Conservation (phyloP, 805 yeast genomes). For the Metschnikowia santaceciliae region DNA sequence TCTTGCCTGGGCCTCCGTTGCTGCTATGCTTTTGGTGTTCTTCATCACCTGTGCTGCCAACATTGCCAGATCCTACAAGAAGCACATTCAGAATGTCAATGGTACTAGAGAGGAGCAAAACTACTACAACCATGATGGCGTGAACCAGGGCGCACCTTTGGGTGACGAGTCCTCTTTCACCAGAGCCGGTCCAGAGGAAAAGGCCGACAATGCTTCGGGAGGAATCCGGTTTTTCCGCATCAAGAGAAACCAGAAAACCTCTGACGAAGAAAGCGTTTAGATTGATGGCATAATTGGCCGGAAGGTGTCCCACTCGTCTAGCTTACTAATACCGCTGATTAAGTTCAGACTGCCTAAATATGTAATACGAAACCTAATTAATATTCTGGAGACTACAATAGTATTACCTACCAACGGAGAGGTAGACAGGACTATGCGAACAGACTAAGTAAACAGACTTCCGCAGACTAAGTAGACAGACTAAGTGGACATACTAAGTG, state of each 20-base stretch:
- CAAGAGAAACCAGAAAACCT: constrained; percentile 47
- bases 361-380: constrained; percentile 1
- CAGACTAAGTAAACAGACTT: too few species aligned
- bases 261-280: constrained; percentile 44
- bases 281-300: not conserved
- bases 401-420: too few species aligned
- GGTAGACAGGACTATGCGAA: not conserved
- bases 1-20: constrained; percentile 68
- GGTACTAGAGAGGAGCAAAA: constrained; percentile 19
- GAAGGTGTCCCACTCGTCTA: not conserved
- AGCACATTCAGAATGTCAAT: constrained; percentile 42
- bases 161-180: constrained; percentile 43
- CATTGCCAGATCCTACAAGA: constrained; percentile 46
- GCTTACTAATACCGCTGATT: constrained; percentile 1
- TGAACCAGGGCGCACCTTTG: constrained; percentile 20
- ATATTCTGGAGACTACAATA: not conserved
- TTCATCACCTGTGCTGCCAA: constrained; percentile 50
- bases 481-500: too few species aligned
- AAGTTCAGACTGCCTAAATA: not conserved
- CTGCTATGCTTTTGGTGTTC: constrained; percentile 46
- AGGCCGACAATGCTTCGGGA: constrained; percentile 40
- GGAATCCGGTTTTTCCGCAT: constrained; percentile 79
- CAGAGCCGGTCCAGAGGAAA: constrained; percentile 32
- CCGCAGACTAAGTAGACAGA: too few species aligned
- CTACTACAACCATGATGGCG: constrained; percentile 15